Evolutionary conservation across 2,329 filamentous ascomycete species (phyloP).

Genomic region (Metarhizium humberi): DNA sequence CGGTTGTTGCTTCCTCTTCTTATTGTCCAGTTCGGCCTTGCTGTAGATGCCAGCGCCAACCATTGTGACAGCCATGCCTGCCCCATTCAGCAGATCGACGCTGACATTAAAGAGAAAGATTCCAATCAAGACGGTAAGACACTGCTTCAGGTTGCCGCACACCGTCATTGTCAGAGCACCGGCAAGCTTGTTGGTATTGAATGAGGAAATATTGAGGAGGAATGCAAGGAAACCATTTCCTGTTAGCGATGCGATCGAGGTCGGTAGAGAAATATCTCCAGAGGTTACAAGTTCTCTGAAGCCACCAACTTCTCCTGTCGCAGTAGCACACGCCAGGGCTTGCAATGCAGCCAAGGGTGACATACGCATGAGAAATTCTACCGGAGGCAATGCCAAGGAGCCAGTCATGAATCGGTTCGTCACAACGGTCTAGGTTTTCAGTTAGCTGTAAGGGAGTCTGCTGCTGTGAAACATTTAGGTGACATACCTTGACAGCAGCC

Average conservation of each 20-base stretch:
- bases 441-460: neutral
- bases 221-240: slow-evolving; percentile 47
- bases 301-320: slow-evolving; percentile 40
- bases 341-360: slow-evolving; percentile 50
- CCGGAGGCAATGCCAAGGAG: slow-evolving; percentile 43
- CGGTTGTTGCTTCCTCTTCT: slow-evolving; percentile 22
- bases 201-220: slow-evolving; percentile 46
- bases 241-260: slow-evolving; percentile 31
- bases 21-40: slow-evolving; percentile 44
- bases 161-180: slow-evolving; percentile 52
- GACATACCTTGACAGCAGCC: slow-evolving; percentile 42
- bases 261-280: slow-evolving; percentile 24
- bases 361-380: slow-evolving; percentile 55
- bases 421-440: slow-evolving; percentile 38
- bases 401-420: slow-evolving; percentile 58
- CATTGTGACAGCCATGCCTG: slow-evolving; percentile 46
- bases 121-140: slow-evolving; percentile 43
- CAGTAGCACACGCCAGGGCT: slow-evolving; percentile 40
- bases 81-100: slow-evolving; percentile 42
- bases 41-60: slow-evolving; percentile 48
- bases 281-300: slow-evolving; percentile 28
- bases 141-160: slow-evolving; percentile 50
- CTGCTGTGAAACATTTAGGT: neutral
- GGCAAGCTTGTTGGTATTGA: slow-evolving; percentile 48
- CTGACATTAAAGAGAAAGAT: slow-evolving; percentile 43